Evolutionary conservation across 2,329 filamentous ascomycete genomes (phyloP).

Genomic region (Aspergillus glaucus): DNA sequence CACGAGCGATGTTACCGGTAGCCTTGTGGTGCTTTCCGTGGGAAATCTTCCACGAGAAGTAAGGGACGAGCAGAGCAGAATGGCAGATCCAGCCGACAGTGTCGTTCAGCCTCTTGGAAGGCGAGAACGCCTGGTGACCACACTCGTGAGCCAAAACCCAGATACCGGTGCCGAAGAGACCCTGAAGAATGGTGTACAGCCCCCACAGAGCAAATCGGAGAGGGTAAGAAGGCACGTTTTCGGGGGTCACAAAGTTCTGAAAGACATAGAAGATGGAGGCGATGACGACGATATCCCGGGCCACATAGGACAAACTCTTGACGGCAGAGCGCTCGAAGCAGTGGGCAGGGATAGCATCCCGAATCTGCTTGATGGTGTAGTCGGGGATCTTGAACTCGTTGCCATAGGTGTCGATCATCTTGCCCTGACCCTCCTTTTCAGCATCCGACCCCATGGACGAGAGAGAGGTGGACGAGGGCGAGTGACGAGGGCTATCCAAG

Average conservation of each 20-base stretch:
- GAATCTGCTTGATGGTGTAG: conserved; percentile 96
- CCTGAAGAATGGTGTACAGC: conserved; percentile 74
- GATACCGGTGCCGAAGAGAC: conserved; percentile 84
- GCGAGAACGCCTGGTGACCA: conserved; percentile 91
- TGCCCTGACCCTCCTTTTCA: conserved; percentile 42
- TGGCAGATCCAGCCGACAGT: conserved; percentile 87
- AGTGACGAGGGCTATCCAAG: conserved; percentile 54
- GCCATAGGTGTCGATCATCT: conserved; percentile 84
- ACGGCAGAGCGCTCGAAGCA: conserved; percentile 84
- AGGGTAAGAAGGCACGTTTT: conserved; percentile 65
- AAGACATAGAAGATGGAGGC: conserved; percentile 76
- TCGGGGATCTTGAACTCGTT: conserved; percentile 91
- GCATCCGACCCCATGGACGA: conserved; percentile 75
- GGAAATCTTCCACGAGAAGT: conserved; percentile 99
- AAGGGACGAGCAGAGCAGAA: conserved; percentile 82
- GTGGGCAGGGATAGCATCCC: conserved; percentile 94
- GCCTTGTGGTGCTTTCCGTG: conserved; percentile 99
- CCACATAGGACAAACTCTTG: conserved; percentile 73
- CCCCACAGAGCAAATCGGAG: conserved; percentile 60
- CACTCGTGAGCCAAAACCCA: conserved; percentile 99
- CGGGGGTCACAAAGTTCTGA: conserved; percentile 83
- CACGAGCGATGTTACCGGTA: conserved; percentile 91
- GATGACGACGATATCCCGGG: conserved; percentile 68
- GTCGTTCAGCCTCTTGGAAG: conserved; percentile 87
- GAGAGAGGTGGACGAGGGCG: conserved; percentile 80